Base-by-base conservation (phyloP, 2,329 filamentous ascomycete genomes). In the Fulvia fulva region DNA sequence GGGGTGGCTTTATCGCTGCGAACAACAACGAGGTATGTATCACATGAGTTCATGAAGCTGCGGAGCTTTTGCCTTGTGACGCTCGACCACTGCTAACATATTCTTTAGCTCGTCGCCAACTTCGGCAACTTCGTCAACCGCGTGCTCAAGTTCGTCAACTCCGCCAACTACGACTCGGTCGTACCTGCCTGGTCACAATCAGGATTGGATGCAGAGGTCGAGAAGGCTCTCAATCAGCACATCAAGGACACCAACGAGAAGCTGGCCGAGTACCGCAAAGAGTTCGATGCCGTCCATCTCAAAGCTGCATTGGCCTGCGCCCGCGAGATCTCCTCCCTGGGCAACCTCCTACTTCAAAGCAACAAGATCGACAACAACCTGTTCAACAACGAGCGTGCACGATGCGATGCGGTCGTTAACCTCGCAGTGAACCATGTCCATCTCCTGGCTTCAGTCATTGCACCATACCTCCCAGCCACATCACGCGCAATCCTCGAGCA, bases 381-480 rank as follows among this genome's bases (percentile, higher is more conserved):
- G 25, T 82, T 83, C 60, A 80, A 79, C 49, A 81, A 82, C 63
- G 80, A 87, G 63, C 84, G 84, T 19, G 78, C 81, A 52, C 79
- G 79, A 26, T 83, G 82, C 57, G 83, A 83, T 11, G 81, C 83
- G 5, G 83, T 87, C 21, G 83, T 96, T 55, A 88, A 90, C 56
- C 79, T 91, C n/a, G 90, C 88, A 0, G 80, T 96, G 60, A 95
- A 95, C 76, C 84, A 92, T 63, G 86, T 93, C 55, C 86, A 93
- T 70, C 85, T 97, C 30, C 81, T 96, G 50, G 89, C 91, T 22
- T 87, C 85, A 55, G 77, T 96, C 45, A 83, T 92, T 57, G 84
- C 86, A 53, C 92, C 92, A 0, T 97, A 93, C 76, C 90, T 97
- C 81, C 91, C 91, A 43, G 82, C 82, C n/a, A 92, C 88, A 8